Percentiles rank a stretch among this genome's conserved stretches.
Evolutionary conservation across 1,284 basidiomycete species (phyloP).

Genomic region (Athelia psychrophila): DNA sequence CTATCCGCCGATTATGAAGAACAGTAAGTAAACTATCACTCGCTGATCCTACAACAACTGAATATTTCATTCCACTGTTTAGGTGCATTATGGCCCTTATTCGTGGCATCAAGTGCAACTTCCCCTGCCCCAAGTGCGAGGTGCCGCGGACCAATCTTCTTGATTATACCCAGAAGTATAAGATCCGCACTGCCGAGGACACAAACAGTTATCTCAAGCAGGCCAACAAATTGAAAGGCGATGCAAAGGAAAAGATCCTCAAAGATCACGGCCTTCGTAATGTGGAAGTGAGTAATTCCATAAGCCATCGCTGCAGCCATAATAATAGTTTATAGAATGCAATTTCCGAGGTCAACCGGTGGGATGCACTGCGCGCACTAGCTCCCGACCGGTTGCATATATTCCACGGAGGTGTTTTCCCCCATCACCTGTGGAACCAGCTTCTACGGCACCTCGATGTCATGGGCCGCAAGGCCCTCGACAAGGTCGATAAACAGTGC

Average conservation of each 20-base stretch:
- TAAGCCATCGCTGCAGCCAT: background rate
- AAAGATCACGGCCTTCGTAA: constrained; percentile 24
- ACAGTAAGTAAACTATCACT: constrained; percentile 24
- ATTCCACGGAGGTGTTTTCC: constrained; percentile 8
- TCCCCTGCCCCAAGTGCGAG: constrained; percentile 32
- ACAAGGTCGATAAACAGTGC: too few relatives aligned
- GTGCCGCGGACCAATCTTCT: constrained; percentile 22
- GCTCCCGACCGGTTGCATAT: constrained; percentile 37
- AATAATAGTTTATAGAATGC: constrained; percentile 26
- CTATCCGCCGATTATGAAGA: constrained; percentile 33
- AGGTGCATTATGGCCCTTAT: constrained; percentile 26
- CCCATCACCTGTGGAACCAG: too few relatives aligned
- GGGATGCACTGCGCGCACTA: constrained; percentile 26
- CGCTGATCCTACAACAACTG: background rate
- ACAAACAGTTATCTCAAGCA: constrained; percentile 12
- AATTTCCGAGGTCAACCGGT: constrained; percentile 25
- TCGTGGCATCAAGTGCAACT: constrained; percentile 22
- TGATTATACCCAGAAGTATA: constrained; percentile 12
- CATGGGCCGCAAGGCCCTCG: too few relatives aligned
- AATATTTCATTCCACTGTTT: background rate
- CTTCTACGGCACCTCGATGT: too few relatives aligned
- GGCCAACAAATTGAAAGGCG: constrained; percentile 7
- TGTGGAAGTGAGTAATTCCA: constrained; percentile 24
- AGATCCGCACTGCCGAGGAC: constrained; percentile 12
- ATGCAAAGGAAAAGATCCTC: constrained; percentile 18